Evolutionary conservation across 73 alveolate genomes (phyloP).

Genomic region (Effrenium voratum): DNA sequence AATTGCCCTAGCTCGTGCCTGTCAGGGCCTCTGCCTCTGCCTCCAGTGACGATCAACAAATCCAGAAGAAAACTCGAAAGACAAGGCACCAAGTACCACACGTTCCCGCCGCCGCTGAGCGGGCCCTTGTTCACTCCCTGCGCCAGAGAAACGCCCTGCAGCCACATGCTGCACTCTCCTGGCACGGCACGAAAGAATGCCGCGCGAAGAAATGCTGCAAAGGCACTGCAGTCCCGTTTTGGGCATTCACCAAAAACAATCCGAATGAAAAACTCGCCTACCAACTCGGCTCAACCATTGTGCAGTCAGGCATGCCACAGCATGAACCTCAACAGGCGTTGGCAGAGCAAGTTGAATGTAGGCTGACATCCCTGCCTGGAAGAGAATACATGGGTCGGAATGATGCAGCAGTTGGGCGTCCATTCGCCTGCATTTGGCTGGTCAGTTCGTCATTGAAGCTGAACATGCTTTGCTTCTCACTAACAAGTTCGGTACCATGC

Average conservation of each 20-base stretch:
- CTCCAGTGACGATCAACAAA: not conserved
- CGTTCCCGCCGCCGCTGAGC: constrained; percentile 57
- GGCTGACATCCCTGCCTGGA: not conserved
- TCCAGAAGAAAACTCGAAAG: not conserved
- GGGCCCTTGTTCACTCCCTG: constrained; percentile 88
- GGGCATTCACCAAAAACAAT: too few relatives aligned
- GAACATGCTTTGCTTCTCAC: not conserved
- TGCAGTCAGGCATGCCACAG: too few relatives aligned
- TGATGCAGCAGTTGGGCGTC: constrained; percentile 40
- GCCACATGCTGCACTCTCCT: constrained; percentile 39
- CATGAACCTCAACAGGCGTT: too few relatives aligned
- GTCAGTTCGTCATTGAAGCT: not conserved
- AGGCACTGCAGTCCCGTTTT: too few relatives aligned
- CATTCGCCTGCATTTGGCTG: constrained; percentile 41
- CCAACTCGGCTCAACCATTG: too few relatives aligned
- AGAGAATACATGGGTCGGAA: constrained; percentile 27
- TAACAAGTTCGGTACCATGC: not conserved
- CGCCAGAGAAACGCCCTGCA: constrained; percentile 58
- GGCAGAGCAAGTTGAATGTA: too few relatives aligned
- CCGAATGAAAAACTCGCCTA: too few relatives aligned
- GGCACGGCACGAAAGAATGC: too few relatives aligned
- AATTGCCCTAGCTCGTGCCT: not conserved
- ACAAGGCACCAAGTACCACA: constrained; percentile 59
- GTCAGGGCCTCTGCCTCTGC: not conserved
- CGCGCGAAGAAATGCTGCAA: too few relatives aligned